Evolutionary conservation across 805 yeast species (phyloP).

Genomic region (Starmerella sp.): DNA sequence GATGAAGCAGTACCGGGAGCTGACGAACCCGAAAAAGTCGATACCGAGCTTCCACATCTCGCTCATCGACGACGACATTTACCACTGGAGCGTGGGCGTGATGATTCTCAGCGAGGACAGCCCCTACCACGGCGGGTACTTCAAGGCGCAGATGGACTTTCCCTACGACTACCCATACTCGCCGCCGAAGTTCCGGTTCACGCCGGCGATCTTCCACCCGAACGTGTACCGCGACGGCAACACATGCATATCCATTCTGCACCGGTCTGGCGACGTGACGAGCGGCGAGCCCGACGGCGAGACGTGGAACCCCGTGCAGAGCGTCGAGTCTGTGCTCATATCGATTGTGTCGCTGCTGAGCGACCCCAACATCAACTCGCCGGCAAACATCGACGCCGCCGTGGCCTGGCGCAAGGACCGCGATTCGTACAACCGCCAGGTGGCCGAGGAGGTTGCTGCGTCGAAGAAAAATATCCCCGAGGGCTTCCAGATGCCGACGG

Average conservation of each 20-base stretch:
- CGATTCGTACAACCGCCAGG: conserved; percentile 62
- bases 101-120: conserved; percentile 86
- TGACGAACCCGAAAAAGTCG: conserved; percentile 83
- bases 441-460: conserved; percentile 55
- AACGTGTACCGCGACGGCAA: conserved; percentile 90
- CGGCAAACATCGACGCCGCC: conserved; percentile 94
- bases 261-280: conserved; percentile 81
- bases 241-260: conserved; percentile 84
- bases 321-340: conserved; percentile 80
- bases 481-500: conserved; percentile 71
- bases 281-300: conserved; percentile 87
- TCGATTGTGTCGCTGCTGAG: conserved; percentile 83
- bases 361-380: conserved; percentile 86
- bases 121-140: conserved; percentile 86
- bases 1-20: conserved; percentile 86
- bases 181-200: conserved; percentile 87
- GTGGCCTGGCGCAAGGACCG: conserved; percentile 77
- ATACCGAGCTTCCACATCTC: conserved; percentile 54
- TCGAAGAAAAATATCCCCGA: conserved; percentile 78
- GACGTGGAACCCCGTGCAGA: conserved; percentile 68
- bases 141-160: conserved; percentile 85
- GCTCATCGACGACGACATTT: conserved; percentile 50
- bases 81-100: conserved; percentile 74
- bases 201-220: conserved; percentile 90
- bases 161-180: conserved; percentile 84